Base-by-base conservation (phyloP, 2,329 filamentous ascomycete species). In the Ophiosphaerella herpotricha region DNA sequence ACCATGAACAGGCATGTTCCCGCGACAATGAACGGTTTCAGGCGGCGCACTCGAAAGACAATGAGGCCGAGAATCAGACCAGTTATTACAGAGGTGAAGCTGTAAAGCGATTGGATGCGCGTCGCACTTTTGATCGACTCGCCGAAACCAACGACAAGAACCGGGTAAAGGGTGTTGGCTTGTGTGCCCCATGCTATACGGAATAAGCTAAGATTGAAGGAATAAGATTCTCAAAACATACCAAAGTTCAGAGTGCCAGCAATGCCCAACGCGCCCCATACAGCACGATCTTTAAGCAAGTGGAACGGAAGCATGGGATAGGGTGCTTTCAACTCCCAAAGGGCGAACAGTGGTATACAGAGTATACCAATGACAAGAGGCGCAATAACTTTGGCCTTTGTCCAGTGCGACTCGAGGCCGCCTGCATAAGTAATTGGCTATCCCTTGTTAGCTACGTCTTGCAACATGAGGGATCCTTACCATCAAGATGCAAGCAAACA, bases 191-290 rank as follows among this genome's bases (percentile, higher is more conserved):
- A 87, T 14, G 61, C 59, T 46, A 39, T 47, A 13, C 16, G 9
- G 23, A 38, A 29, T 52, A 35, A 46, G 53, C 40, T 11, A 21
- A 5, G 24, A 21, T 24, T 8, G 11, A 18, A 4, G 34, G 13
- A 8, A 21, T 31, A 33, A 7, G 21, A 29, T 21, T n/a, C 12
- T 16, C 2, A 13, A 24, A 34, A 39, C 52, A 23, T 47, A 57
- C 50, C 48, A 29, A 58, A 61, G 38, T 63, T 63, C 2, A 65
- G 52, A 11, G 50, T 55, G 12, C 52, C 50, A 1, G 79, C 84
- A 37, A 88, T 85, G 3, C 81, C 83, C 26, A 88, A 69, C 4
- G 85, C 79, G 5, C 77, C 83, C 83, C 85, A 87, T 23, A 87
- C 79, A n/a, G 78, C 78, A 18, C 85, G 83, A 62, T 88, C 84